These are phyloP conservation scores for Eremomyces bilateralis DNA, from an alignment of 495 filamentous ascomycete species.

Conservation along the genomic window DNA sequence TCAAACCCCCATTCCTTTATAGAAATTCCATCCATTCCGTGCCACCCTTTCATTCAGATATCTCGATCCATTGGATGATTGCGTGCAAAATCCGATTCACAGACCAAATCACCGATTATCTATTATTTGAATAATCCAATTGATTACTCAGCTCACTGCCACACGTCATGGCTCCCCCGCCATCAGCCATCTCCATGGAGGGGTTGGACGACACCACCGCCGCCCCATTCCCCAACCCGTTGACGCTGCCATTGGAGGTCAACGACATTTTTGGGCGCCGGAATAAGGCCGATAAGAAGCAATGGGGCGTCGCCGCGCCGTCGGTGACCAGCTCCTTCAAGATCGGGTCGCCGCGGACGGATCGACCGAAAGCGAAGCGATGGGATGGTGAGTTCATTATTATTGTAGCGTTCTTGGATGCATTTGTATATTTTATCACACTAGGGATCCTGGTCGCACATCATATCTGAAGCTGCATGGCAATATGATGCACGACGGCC, in stretches of 20 bases:
- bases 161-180: constrained; percentile 6
- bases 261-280: constrained; percentile 46
- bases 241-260: constrained; percentile 31
- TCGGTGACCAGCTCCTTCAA: constrained; percentile 74
- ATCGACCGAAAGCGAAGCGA: constrained; percentile 59
- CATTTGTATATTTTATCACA: background rate
- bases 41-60: too few relatives aligned
- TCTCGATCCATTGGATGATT: too few relatives aligned
- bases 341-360: constrained; percentile 34
- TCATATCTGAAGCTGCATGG: background rate
- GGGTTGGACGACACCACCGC: background rate
- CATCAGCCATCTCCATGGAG: constrained; percentile 9
- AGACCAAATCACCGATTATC: too few relatives aligned
- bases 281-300: constrained; percentile 40
- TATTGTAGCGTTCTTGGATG: background rate
- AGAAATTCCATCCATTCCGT: too few relatives aligned
- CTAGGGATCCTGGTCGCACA: background rate
- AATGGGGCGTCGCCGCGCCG: constrained; percentile 54
- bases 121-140: too few relatives aligned
- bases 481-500: too few relatives aligned
- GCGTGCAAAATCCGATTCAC: too few relatives aligned
- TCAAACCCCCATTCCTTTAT: too few relatives aligned
- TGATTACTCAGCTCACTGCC: background rate
- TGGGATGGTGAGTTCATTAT: constrained; percentile 52
- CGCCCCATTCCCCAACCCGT: constrained; percentile 37